Evolutionary conservation across 169 alveolate species (phyloP), one percentile per base, ranked within the genome.

Genomic region (Cryptosporidium meleagridis): DNA sequence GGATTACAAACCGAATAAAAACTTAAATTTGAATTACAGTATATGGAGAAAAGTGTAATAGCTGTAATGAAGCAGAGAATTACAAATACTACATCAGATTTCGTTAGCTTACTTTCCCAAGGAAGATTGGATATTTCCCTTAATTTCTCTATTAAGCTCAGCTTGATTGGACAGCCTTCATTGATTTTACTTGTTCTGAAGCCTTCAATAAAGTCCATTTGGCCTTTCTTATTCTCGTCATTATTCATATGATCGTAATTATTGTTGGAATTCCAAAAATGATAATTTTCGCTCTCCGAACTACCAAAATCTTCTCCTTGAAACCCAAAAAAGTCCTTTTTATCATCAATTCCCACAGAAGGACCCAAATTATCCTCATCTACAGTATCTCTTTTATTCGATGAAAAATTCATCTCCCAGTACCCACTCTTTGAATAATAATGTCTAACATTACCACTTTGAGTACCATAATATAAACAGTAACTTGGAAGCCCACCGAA

Each of bases 41-140:
- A 80, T 37, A 80, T 44, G 3, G 68, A 59, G 23, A 80, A 80
- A 14, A 80, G 31, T 8, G 26, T 2, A 2, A 59, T 10, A 3
- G 65, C 29, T 10, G 89, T 80, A 2, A 80, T 7, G 16, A 80
- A 35, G 52, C 75, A 80, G 23, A 61, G 37, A 4, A 80, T 2
- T 7, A 58, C 31, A 48, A 80, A 80, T 10, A 59, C 14, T 10
- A 80, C 0, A 26, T 80, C 89, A 10, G 89, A 80, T 6, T 80
- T 67, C 4, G 73, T 44, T 37, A 80, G 68, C 7, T 59, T 80
- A 33, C 39, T 62, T n/a, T 65, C 75, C 89, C 89, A 80, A 6
- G 75, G 89, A 26, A 80, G 67, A 44, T 26, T 48, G 8, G 65
- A 26, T 18, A 80, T 29, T 37, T 44, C 37, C 26, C 35, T 67